Conservation (phyloP, 352 stramenopile genomes). For the Phytophthora foliorum region DNA sequence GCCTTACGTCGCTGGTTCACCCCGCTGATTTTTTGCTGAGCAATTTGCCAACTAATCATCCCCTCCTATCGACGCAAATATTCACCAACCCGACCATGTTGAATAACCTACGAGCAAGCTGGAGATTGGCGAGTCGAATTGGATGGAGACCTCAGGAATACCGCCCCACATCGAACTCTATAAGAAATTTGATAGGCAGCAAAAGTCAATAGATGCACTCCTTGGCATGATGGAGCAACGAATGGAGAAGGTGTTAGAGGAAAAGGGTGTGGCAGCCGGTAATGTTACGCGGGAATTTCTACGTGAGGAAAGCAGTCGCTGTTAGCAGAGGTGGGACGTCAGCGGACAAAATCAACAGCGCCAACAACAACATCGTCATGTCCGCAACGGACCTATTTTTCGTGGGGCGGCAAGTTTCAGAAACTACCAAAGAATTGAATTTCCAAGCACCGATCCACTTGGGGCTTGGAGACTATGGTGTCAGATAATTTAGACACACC, state of each 20-base stretch:
- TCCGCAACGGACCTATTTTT: no score
- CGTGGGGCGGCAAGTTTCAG: no score
- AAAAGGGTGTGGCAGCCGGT: not conserved
- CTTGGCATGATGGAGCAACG: not conserved
- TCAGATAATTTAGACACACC: no score
- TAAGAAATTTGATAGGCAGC: not conserved
- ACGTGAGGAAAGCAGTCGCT: conserved; percentile 5
- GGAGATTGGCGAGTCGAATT: not conserved
- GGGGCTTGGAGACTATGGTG: no score
- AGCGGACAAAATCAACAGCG: no score
- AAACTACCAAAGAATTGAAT: no score
- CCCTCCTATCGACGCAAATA: not conserved
- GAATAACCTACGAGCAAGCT: not conserved
- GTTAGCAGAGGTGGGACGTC: no score
- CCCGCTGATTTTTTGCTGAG: not conserved
- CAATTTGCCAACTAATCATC: not conserved
- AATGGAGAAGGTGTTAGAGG: conserved; percentile 5
- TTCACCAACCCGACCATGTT: not conserved
- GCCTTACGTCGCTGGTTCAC: not conserved
- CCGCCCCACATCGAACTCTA: conserved; percentile 4
- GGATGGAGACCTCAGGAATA: conserved; percentile 9
- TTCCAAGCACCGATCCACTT: no score
- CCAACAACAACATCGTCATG: no score
- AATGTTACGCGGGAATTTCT: conserved; percentile 1
- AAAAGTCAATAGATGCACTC: conserved; percentile 2